phyloP scores from a whole-genome alignment of 306 rosid genomes.

The Ceratonia siliqua region DNA sequence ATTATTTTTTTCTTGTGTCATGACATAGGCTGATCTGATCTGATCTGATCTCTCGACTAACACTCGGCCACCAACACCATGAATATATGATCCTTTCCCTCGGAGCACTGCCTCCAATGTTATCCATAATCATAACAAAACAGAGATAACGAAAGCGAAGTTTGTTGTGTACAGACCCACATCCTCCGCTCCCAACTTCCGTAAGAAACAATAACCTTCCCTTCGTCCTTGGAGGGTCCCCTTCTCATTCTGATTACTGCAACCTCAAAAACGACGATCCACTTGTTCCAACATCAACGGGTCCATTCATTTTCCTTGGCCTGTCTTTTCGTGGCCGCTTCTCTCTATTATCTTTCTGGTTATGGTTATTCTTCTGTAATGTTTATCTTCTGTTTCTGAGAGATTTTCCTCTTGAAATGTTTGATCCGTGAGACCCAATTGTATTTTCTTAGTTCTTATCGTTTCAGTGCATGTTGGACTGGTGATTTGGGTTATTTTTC shows the following conservation, averaged over 20 bases:
- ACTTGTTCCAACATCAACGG: conserved; percentile 18
- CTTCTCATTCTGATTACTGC: conserved; percentile 4
- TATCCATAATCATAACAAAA: background rate
- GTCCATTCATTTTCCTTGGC: background rate
- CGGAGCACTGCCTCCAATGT: background rate
- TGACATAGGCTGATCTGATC: background rate
- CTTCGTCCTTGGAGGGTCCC: background rate
- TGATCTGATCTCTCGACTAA: background rate
- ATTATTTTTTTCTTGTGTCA: no score
- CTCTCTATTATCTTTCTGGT: background rate
- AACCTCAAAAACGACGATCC: conserved; percentile 26
- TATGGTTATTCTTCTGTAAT: background rate
- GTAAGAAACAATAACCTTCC: background rate
- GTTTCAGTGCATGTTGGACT: background rate
- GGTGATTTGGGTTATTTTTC: conserved; percentile 5
- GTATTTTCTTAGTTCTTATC: background rate
- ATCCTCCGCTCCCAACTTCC: background rate
- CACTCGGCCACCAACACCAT: background rate
- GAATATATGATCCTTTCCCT: background rate
- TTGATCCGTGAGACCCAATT: conserved; percentile 2
- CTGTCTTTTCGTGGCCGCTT: background rate
- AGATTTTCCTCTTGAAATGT: background rate
- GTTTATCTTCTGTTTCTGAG: background rate
- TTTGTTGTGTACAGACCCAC: background rate
- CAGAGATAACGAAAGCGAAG: background rate